Percentiles rank a stretch among this genome's conserved stretches.
Conservation (phyloP, 306 rosid genomes). For the Lagenaria siceraria region DNA sequence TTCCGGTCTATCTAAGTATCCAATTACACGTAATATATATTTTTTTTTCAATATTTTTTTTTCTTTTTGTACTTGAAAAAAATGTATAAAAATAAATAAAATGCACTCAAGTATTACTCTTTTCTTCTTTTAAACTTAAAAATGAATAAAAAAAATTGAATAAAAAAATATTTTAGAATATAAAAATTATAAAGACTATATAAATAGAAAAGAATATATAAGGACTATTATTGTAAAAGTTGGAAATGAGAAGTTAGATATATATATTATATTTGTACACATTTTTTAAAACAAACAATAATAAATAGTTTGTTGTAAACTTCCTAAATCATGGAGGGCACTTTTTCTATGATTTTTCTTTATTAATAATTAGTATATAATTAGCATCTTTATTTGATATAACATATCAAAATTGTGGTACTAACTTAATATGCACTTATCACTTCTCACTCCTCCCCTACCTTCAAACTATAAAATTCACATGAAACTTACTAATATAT, state of each 20-base stretch:
- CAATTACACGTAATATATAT: too few relatives aligned
- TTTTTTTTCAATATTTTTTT: too few relatives aligned
- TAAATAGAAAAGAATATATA: not conserved
- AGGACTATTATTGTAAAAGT: not conserved
- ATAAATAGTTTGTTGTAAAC: not conserved
- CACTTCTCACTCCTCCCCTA: not conserved
- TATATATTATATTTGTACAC: too few relatives aligned
- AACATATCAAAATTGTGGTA: not conserved
- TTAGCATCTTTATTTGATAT: not conserved
- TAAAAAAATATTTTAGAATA: too few relatives aligned
- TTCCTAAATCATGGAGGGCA: not conserved
- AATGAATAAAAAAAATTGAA: too few relatives aligned
- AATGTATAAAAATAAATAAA: too few relatives aligned
- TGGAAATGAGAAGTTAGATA: not conserved
- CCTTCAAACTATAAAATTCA: not conserved
- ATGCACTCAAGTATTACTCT: too few relatives aligned
- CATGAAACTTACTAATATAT: not conserved
- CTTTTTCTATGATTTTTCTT: not conserved
- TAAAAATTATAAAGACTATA: too few relatives aligned
- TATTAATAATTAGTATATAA: not conserved
- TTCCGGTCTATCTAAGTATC: too few relatives aligned
- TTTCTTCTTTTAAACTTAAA: too few relatives aligned
- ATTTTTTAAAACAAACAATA: not conserved
- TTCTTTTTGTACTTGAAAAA: too few relatives aligned
- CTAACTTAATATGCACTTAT: not conserved